These are phyloP conservation scores for Sugiyamaella paludigena DNA, from an alignment of 1,139 yeast species.

Conservation along the genomic window DNA sequence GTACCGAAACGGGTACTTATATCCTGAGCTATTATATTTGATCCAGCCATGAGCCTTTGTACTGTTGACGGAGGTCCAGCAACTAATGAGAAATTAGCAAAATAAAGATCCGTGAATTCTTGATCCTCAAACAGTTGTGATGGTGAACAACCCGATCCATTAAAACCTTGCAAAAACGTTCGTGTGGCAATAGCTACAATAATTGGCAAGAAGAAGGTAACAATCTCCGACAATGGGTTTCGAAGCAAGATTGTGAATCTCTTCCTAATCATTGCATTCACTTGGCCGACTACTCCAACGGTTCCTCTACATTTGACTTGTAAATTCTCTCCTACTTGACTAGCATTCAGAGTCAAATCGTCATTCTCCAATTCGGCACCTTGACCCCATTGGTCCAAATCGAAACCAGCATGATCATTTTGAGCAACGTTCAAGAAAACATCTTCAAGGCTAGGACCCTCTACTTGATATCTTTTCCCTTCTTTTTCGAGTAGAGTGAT, in stretches of 20 bases:
- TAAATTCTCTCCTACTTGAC: conserved; percentile 17
- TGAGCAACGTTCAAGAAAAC: conserved; percentile 38
- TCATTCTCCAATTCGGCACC: conserved; percentile 9
- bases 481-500: conserved; percentile 26
- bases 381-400: conserved; percentile 17
- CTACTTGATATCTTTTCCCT: conserved; percentile 29
- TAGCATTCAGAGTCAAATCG: conserved; percentile 12
- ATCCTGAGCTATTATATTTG: conserved; percentile 21
- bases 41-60: conserved; percentile 19
- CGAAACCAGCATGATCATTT: conserved; percentile 33
- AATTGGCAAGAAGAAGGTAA: conserved; percentile 33
- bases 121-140: conserved; percentile 23
- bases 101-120: conserved; percentile 22
- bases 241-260: conserved; percentile 33
- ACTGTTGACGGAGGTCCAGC: conserved; percentile 22
- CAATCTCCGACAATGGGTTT: conserved; percentile 33
- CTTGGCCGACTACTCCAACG: conserved; percentile 30
- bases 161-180: conserved; percentile 29
- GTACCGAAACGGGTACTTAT: conserved; percentile 17
- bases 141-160: conserved; percentile 28
- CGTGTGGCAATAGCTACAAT: conserved; percentile 34
- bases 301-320: conserved; percentile 19
- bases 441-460: conserved; percentile 39
- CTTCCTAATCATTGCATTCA: conserved; percentile 34
- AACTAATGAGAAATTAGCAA: conserved; percentile 16